Percentiles rank a stretch among this genome's conserved stretches.
Conservation (phyloP, 2,329 filamentous ascomycete species). For the Decorospora gaudefroyi region DNA sequence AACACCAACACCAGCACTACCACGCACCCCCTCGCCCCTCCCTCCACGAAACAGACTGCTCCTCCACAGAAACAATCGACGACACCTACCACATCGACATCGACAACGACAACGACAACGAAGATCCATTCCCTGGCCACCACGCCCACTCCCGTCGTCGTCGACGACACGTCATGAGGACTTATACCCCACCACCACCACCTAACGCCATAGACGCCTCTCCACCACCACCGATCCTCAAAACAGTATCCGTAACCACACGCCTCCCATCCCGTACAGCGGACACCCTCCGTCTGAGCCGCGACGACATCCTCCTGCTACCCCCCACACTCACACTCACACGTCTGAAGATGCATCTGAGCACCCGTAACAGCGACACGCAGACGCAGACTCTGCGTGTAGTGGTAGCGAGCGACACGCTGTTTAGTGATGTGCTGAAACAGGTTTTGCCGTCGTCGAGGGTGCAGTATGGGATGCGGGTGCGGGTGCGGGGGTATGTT, state of each 20-base stretch:
- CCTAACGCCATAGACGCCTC: not conserved
- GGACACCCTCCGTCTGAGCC: not conserved
- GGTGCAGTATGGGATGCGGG: not conserved
- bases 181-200: not conserved
- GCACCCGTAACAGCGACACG: not conserved
- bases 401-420: constrained; percentile 17
- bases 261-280: not conserved
- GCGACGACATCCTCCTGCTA: constrained; percentile 13
- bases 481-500: constrained; percentile 5
- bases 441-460: constrained; percentile 16
- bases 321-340: constrained; percentile 11
- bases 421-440: constrained; percentile 14
- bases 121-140: not conserved
- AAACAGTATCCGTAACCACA: not conserved
- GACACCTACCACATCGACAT: not conserved
- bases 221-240: not conserved
- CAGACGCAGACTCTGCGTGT: constrained; percentile 4
- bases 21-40: not conserved
- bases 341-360: constrained; percentile 7
- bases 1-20: not conserved
- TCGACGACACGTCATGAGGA: not conserved
- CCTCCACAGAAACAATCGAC: not conserved
- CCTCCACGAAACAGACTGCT: not conserved
- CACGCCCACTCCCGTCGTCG: not conserved
- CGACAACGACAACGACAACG: too few species aligned